Evolutionary conservation across 164 flowering plant species (phyloP), one percentile per base, ranked within the genome.

Genomic region (Hamamelis virginiana): DNA sequence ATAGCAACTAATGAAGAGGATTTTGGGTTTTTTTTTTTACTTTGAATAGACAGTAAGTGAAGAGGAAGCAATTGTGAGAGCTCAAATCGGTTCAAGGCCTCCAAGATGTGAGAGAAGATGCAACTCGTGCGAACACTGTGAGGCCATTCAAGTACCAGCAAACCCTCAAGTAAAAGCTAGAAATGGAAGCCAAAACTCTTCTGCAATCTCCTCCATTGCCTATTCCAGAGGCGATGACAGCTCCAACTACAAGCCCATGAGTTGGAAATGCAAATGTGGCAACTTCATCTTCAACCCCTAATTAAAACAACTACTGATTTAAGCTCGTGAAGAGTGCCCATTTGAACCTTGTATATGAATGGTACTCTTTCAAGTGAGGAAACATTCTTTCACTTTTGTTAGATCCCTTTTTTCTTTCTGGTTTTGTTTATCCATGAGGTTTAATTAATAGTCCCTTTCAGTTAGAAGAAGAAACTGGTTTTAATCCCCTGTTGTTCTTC

Each of bases 231-330:
- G 82, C 4, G 85, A 78, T 28, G 78, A 75, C 59, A 69, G 13
- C 66, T 77, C 91, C 46, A 87, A 87, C 65, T 87, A 87, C 77
- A 87, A 83, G 78, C 91, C 91, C 73, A 76, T 87, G 82, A 83
- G 87, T 66, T 87, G 91, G 91, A 87, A 85, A 23, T 87, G 91
- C 83, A 85, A 85, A 72, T 87, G 91, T 72, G 89, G 91, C 1
- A 74, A 76, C 70, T 72, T 70, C 62, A 80, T 87, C 73, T 83
- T 81, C 85, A 85, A 85, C 69, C 89, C 91, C 6, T 86, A 65
- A 70, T n/a, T n/a, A 33, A 33, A 33, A 33, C 6, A 33, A 33
- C 41, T 2, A 33, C 41, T 33, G 2, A 33, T 33, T n/a, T 33
- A 33, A 33, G 41, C n/a, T n/a, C n/a, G 41, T 33, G 41, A 33